Percentiles rank a stretch among this genome's conserved stretches.
These are phyloP conservation scores for Orobanche coerulescens DNA, from an alignment of 257 asterid species.

Conservation along the genomic window DNA sequence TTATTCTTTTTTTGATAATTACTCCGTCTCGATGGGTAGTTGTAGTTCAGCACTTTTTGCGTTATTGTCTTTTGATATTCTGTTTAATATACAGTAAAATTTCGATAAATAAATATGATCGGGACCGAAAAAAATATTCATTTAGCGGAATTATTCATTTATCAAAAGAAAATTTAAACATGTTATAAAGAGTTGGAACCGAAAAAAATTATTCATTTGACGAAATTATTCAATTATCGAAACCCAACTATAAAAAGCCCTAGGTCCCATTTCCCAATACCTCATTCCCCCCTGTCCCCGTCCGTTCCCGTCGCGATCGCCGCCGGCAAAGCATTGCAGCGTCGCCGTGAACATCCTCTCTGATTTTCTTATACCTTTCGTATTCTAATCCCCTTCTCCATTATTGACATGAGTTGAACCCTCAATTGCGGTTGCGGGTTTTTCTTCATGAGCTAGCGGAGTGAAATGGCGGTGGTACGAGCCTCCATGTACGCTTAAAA, in stretches of 20 bases:
- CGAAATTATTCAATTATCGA: too few relatives aligned
- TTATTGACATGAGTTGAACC: neutral
- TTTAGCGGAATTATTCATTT: too few relatives aligned
- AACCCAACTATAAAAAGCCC: constrained; percentile 22
- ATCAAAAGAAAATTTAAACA: too few relatives aligned
- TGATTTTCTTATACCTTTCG: neutral
- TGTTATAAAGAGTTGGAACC: too few relatives aligned
- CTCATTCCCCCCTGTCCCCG: constrained; percentile 19
- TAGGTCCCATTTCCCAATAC: constrained; percentile 16
- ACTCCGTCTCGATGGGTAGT: too few relatives aligned
- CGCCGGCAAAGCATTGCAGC: constrained; percentile 18
- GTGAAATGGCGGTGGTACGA: constrained; percentile 25
- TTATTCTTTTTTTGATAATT: too few relatives aligned
- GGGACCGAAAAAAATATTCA: too few relatives aligned
- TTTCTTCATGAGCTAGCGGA: constrained; percentile 19
- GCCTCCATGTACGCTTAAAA: constrained; percentile 14
- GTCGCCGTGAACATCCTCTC: constrained; percentile 15
- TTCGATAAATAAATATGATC: too few relatives aligned
- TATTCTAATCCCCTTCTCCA: neutral
- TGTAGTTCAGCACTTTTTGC: neutral
- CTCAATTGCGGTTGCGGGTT: neutral
- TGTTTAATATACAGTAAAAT: too few relatives aligned
- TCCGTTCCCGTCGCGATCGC: constrained; percentile 8
- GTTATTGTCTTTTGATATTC: too few relatives aligned
- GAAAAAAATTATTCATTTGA: too few relatives aligned